Percentiles rank a stretch among this genome's conserved stretches.
Conservation (phyloP, 2,329 filamentous ascomycete species). For the Microdochium trichocladiopsis region DNA sequence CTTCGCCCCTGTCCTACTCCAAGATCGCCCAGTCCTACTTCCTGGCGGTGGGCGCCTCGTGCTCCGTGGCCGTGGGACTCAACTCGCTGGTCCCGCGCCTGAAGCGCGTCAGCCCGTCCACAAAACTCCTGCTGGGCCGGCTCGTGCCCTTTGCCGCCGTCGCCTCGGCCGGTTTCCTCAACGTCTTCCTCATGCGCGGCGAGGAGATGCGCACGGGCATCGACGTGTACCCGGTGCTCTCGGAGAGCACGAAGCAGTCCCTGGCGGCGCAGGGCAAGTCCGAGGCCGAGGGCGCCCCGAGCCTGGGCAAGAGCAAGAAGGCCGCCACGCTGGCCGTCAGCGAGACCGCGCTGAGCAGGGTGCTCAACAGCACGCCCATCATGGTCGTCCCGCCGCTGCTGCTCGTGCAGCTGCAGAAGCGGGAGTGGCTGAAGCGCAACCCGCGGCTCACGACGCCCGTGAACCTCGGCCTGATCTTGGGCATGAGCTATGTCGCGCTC, state of each 20-base stretch:
- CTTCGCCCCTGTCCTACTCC: conserved; percentile 72
- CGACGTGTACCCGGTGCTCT: conserved; percentile 79
- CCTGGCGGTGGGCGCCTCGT: conserved; percentile 86
- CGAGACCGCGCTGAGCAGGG: conserved; percentile 86
- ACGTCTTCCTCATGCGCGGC: conserved; percentile 95
- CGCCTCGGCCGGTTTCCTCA: conserved; percentile 81
- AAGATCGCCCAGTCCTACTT: conserved; percentile 86
- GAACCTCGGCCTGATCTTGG: conserved; percentile 81
- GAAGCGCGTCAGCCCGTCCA: conserved; percentile 65
- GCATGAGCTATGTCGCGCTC: conserved; percentile 80
- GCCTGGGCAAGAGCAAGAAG: conserved; percentile 78
- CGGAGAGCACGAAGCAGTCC: conserved; percentile 58
- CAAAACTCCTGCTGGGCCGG: conserved; percentile 71
- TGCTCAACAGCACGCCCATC: conserved; percentile 91
- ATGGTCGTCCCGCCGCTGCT: conserved; percentile 92
- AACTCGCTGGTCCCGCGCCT: conserved; percentile 85
- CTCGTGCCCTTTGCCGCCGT: conserved; percentile 95
- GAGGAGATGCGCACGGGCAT: conserved; percentile 93
- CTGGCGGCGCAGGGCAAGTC: conserved; percentile 49
- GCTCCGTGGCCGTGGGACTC: conserved; percentile 85
- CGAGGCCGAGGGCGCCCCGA: conserved; percentile 53
- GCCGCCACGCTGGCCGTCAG: conserved; percentile 85
- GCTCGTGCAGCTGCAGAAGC: conserved; percentile 77
- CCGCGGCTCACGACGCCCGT: conserved; percentile 73
- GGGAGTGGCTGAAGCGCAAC: conserved; percentile 70